phyloP scores from a whole-genome alignment of 2,329 filamentous ascomycete species.

The Escovopsis sp. region DNA sequence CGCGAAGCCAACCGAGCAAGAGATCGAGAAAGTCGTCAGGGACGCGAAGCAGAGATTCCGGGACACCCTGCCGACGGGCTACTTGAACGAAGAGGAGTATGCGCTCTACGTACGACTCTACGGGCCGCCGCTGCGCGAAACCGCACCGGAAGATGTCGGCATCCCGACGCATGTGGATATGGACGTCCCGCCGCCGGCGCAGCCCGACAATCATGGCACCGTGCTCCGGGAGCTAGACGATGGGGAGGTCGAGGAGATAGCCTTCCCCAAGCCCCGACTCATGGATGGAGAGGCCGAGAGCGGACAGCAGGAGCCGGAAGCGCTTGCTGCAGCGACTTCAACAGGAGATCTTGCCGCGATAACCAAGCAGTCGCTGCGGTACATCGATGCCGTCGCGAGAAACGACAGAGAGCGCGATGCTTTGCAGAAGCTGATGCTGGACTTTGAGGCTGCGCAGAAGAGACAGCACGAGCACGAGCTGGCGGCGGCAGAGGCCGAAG shows the following conservation, averaged over 20 bases:
- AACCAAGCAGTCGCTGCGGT: constrained; percentile 19
- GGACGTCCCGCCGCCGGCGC: constrained; percentile 9
- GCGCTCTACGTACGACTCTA: constrained; percentile 67
- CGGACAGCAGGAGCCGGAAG: background rate
- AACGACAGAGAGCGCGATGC: constrained; percentile 40
- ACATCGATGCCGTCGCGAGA: constrained; percentile 33
- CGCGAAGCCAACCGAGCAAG: constrained; percentile 8
- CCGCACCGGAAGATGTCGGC: constrained; percentile 43
- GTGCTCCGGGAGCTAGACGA: constrained; percentile 40
- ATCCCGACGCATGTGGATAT: constrained; percentile 27
- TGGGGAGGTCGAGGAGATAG: constrained; percentile 48
- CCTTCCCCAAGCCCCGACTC: constrained; percentile 22
- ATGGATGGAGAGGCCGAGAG: constrained; percentile 1
- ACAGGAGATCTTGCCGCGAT: constrained; percentile 12
- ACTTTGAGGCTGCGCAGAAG: constrained; percentile 34
- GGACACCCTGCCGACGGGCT: constrained; percentile 57
- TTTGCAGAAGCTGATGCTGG: constrained; percentile 40
- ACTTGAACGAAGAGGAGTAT: constrained; percentile 57
- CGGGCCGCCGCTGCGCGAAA: constrained; percentile 55
- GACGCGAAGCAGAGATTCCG: constrained; percentile 62
- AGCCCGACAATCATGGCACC: constrained; percentile 21
- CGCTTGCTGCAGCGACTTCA: background rate
- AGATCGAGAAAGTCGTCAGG: constrained; percentile 51
- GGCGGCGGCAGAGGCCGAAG: constrained; percentile 8
- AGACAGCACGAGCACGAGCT: constrained; percentile 12